Percentiles rank a stretch among this genome's conserved stretches.
Evolutionary conservation across 768 basidiomycete species (phyloP).

Genomic region (Boletus sp.): DNA sequence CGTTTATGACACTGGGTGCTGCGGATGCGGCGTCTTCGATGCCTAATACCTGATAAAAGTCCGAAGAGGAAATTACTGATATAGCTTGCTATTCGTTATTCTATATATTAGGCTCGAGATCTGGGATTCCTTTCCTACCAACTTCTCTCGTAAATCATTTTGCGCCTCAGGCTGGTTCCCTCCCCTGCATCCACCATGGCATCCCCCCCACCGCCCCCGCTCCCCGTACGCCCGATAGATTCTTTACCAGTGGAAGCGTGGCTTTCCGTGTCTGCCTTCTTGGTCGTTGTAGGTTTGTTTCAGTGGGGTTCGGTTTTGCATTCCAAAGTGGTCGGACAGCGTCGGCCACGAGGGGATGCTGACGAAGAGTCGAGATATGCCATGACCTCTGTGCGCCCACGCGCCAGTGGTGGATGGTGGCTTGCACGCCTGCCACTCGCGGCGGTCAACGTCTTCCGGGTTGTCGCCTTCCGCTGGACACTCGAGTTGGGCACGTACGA

Average conservation of each 20-base stretch:
- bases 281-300: slow-evolving; percentile 20
- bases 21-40: not conserved
- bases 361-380: slow-evolving; percentile 21
- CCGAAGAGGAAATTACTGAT: not conserved
- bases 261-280: slow-evolving; percentile 14
- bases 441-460: slow-evolving; percentile 43
- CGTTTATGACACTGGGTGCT: not conserved
- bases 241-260: slow-evolving; percentile 15
- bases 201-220: not conserved
- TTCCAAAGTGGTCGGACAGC: slow-evolving; percentile 16
- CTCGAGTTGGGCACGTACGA: slow-evolving; percentile 43
- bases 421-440: slow-evolving; percentile 39
- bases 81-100: not conserved
- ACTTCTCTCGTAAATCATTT: not conserved
- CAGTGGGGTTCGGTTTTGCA: slow-evolving; percentile 27
- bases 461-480: slow-evolving; percentile 48
- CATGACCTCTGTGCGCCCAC: not conserved
- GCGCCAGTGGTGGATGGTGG: slow-evolving; percentile 34
- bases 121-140: not conserved
- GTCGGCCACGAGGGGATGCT: not conserved
- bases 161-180: not conserved
- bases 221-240: not conserved
- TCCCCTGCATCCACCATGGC: not conserved
- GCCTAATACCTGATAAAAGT: not conserved
- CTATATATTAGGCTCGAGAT: slow-evolving; percentile 2